phyloP scores from a whole-genome alignment of 1,284 basidiomycete genomes.

The Cutaneotrichosporon sp. region DNA sequence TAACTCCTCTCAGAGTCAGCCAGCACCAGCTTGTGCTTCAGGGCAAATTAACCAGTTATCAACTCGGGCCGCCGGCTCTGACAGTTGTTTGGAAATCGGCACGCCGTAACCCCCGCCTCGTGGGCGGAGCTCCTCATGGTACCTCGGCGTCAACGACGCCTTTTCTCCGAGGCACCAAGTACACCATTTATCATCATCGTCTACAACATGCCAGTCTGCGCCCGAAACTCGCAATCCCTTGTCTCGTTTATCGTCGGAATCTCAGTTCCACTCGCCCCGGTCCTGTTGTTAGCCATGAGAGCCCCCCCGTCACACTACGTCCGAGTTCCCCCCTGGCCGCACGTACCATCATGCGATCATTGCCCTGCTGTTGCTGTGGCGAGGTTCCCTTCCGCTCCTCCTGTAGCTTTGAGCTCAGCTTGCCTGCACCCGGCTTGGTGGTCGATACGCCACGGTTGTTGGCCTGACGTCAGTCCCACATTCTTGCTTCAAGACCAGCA shows the following conservation, averaged over 20 bases:
- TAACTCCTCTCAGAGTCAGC: too few relatives aligned
- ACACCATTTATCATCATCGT: background rate
- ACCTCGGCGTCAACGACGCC: background rate
- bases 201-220: conserved; percentile 6
- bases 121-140: background rate
- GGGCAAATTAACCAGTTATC: background rate
- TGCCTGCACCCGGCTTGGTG: conserved; percentile 47
- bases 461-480: conserved; percentile 33
- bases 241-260: background rate
- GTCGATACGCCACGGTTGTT: conserved; percentile 45
- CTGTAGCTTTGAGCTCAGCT: conserved; percentile 46
- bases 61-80: background rate
- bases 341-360: conserved; percentile 50
- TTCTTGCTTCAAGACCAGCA: background rate
- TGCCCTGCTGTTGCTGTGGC: conserved; percentile 11
- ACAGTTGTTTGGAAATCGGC: background rate
- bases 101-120: background rate
- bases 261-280: conserved; percentile 26
- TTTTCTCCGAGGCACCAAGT: background rate
- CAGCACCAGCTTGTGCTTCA: background rate
- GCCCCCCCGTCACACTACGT: background rate
- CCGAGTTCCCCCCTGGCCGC: background rate
- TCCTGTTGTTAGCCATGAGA: conserved; percentile 21
- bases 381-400: conserved; percentile 28
- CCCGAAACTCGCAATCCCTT: background rate